These are phyloP conservation scores for Scedosporium boydii DNA, from an alignment of 2,329 filamentous ascomycete genomes.

Conservation along the genomic window DNA sequence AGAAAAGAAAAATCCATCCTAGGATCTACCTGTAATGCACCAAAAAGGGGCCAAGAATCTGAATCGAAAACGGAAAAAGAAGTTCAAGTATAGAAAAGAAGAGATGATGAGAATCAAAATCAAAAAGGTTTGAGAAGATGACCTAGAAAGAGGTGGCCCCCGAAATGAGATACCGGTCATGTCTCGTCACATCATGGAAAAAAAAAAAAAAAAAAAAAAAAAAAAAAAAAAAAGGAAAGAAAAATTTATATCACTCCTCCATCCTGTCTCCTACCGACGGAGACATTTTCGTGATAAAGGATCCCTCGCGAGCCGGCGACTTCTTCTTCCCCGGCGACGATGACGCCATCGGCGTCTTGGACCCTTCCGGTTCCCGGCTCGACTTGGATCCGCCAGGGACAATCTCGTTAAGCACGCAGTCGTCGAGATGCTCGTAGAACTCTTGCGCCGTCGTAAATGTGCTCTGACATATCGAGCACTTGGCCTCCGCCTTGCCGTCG, in stretches of 20 bases:
- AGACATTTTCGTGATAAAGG: not conserved
- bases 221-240: not conserved
- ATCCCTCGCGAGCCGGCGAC: not conserved
- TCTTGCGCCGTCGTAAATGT: constrained; percentile 80
- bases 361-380: constrained; percentile 1
- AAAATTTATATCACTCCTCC: constrained; percentile 1
- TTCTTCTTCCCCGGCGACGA: not conserved
- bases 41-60: constrained; percentile 1
- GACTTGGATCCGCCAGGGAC: constrained; percentile 27
- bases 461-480: constrained; percentile 81
- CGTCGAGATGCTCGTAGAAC: constrained; percentile 90
- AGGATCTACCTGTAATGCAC: constrained; percentile 4
- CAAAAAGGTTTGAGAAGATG: not conserved
- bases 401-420: constrained; percentile 51
- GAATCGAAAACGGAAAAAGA: not conserved
- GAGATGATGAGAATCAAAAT: not conserved
- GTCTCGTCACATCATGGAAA: not conserved
- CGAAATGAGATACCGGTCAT: not conserved
- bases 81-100: not conserved
- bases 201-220: not conserved
- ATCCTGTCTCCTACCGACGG: not conserved
- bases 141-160: not conserved
- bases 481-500: constrained; percentile 49
- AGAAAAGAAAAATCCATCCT: not conserved
- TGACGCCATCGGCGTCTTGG: not conserved